Evolutionary conservation across 208 protist genomes (phyloP).

Genomic region (Leishmania tarentolae): DNA sequence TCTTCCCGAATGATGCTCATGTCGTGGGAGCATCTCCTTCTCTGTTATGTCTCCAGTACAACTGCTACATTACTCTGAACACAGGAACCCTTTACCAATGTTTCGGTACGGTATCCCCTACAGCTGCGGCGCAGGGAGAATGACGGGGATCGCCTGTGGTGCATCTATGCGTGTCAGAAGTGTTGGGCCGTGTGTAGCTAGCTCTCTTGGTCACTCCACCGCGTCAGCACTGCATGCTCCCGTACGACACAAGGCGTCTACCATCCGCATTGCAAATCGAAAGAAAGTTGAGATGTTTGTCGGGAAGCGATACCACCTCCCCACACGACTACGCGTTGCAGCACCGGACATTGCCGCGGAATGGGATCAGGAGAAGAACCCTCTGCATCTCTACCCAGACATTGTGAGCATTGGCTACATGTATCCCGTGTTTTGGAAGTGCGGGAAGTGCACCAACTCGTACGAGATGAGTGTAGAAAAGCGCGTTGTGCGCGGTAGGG

Average conservation of each 20-base stretch:
- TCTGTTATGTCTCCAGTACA: neutral
- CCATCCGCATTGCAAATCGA: conserved; percentile 78
- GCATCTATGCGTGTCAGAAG: neutral
- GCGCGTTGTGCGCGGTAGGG: conserved; percentile 83
- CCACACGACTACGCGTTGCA: conserved; percentile 80
- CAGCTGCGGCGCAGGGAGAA: neutral
- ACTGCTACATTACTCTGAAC: neutral
- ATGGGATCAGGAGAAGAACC: conserved; percentile 88
- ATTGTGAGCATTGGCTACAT: conserved; percentile 85
- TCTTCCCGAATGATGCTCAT: neutral
- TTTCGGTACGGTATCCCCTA: conserved; percentile 15
- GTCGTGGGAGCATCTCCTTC: neutral
- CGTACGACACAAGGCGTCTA: conserved; percentile 36
- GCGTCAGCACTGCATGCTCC: conserved; percentile 1
- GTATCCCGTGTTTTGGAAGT: conserved; percentile 80
- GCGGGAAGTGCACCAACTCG: conserved; percentile 44
- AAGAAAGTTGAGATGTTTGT: conserved; percentile 88
- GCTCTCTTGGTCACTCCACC: neutral
- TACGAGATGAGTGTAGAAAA: conserved; percentile 90
- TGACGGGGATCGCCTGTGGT: neutral
- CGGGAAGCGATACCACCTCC: conserved; percentile 80
- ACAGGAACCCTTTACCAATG: conserved; percentile 1
- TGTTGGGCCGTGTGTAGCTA: neutral
- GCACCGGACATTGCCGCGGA: conserved; percentile 87
- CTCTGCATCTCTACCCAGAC: conserved; percentile 81